Evolutionary conservation across 495 filamentous ascomycete species (phyloP).

Genomic region (Friedmanniomyces simplex): DNA sequence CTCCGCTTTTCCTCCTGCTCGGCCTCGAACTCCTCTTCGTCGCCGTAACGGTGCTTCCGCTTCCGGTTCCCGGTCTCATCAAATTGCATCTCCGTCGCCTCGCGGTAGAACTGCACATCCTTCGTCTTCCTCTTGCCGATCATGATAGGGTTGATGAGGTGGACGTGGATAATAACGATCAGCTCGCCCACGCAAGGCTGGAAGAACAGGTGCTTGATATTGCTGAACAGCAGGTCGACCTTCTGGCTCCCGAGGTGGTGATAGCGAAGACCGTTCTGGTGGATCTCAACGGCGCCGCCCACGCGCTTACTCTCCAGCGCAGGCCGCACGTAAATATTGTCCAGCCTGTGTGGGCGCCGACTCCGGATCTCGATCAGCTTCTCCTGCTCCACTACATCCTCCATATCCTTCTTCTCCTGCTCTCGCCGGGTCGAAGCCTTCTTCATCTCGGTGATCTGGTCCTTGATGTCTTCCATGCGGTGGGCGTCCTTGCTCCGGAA

Average conservation of each 20-base stretch:
- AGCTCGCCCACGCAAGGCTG: slow-evolving; percentile 92
- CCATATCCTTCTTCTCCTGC: slow-evolving; percentile 98
- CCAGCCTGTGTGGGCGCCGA: slow-evolving; percentile 74
- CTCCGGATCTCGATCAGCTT: slow-evolving; percentile 73
- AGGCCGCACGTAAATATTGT: slow-evolving; percentile 88
- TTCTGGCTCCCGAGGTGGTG: slow-evolving; percentile 70
- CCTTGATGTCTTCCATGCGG: slow-evolving; percentile 77
- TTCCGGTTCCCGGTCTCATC: slow-evolving; percentile 98
- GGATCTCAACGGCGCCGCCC: slow-evolving; percentile 88
- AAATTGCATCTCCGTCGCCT: slow-evolving; percentile 97
- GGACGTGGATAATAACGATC: slow-evolving; percentile 95
- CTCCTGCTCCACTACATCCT: slow-evolving; percentile 99
- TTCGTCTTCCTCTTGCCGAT: slow-evolving; percentile 98
- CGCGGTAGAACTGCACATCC: slow-evolving; percentile 96
- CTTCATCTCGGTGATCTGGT: slow-evolving; percentile 86
- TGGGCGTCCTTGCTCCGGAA: slow-evolving; percentile 82
- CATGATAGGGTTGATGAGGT: slow-evolving; percentile 95
- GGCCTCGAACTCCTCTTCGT: slow-evolving; percentile 97
- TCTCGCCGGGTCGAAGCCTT: slow-evolving; percentile 81
- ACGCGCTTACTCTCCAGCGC: slow-evolving; percentile 93
- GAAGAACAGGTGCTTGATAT: slow-evolving; percentile 97
- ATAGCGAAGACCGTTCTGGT: slow-evolving; percentile 97
- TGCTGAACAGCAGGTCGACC: slow-evolving; percentile 94
- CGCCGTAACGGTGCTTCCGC: slow-evolving; percentile 94
- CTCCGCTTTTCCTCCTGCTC: slow-evolving; percentile 94